Base-by-base conservation (phyloP, 2,329 filamentous ascomycete genomes). In the Zasmidium citrigriseum region DNA sequence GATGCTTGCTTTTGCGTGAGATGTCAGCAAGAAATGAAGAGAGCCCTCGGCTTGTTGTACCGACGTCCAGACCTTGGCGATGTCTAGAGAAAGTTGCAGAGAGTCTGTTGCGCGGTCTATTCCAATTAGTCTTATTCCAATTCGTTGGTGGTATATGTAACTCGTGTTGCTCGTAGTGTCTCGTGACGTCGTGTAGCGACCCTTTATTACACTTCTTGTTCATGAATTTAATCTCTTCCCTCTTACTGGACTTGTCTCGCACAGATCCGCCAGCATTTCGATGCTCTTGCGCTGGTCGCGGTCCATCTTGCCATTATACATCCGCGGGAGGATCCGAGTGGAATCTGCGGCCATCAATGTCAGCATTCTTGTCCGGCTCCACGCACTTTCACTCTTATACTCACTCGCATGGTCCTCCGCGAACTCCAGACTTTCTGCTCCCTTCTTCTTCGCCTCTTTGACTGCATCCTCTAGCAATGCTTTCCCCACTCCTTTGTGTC, bases 351-450 rank as follows among this genome's bases (percentile, higher is more conserved):
- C 2, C 11, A 12, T n/a, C n/a, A 27, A 9, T 12, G 49, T 65
- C 52, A 67, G 58, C 48, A 51, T 47, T 24, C 52, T 20, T 46
- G 16, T n/a, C 20, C 18, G 4, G 4, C 21, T 12, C 27, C 22
- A 5, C n/a, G n/a, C 7, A 52, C 38, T 27, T 21, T 50, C 27
- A 25, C 21, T 20, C 20, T 41, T 22, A 52, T 16, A 79, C 79
- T 73, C 86, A 82, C 93, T 91, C 46, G 90, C 91, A 78, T 96
- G 91, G 64, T 89, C 85, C 53, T 81, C 78, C 5, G 89, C 89
- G 72, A 96, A 96, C 2, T 87, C 85, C 52, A 93, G 78, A 58
- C 86, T 86, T 58, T 83, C 83, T 45, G 90, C 89, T 58, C 88
- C 88, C 68, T 83, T 84, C 73, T 87, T 86, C 66, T 83, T 83